phyloP scores from a whole-genome alignment of 1,284 basidiomycete species.

The Ustilago tritici region DNA sequence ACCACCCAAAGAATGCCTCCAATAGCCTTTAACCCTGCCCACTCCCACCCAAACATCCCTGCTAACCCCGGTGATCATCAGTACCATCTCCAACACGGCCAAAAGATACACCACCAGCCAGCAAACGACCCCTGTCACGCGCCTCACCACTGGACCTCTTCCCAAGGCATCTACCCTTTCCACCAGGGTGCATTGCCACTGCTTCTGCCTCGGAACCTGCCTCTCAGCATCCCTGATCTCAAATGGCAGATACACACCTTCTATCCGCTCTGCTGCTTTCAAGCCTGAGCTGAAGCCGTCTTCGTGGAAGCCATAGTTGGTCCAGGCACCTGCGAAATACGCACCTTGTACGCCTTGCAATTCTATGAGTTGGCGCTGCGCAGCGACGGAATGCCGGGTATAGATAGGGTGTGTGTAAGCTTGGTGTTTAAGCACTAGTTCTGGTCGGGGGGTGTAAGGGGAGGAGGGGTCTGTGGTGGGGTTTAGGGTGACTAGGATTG shows the following conservation, averaged over 20 bases:
- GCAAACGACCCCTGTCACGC: neutral
- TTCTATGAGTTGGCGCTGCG: slow-evolving; percentile 74
- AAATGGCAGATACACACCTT: slow-evolving; percentile 70
- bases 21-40: slow-evolving; percentile 10
- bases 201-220: slow-evolving; percentile 12
- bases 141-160: slow-evolving; percentile 2
- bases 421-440: slow-evolving; percentile 73
- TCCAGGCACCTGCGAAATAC: slow-evolving; percentile 82
- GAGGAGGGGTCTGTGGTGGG: slow-evolving; percentile 71
- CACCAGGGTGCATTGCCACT: slow-evolving; percentile 10
- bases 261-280: slow-evolving; percentile 65
- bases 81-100: slow-evolving; percentile 19
- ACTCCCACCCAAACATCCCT: slow-evolving; percentile 9
- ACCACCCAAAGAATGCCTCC: slow-evolving; percentile 2
- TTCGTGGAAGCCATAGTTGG: slow-evolving; percentile 81
- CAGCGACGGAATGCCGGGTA: slow-evolving; percentile 71
- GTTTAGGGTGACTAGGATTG: slow-evolving; percentile 80
- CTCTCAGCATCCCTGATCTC: slow-evolving; percentile 65
- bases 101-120: slow-evolving; percentile 15
- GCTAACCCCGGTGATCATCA: neutral
- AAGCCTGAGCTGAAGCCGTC: slow-evolving; percentile 79
- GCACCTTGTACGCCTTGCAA: slow-evolving; percentile 78
- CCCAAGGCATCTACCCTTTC: slow-evolving; percentile 17
- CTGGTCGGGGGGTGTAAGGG: slow-evolving; percentile 39
- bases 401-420: slow-evolving; percentile 79